Conservation (phyloP, 108 stramenopile species). For the Ochromonas danica region DNA sequence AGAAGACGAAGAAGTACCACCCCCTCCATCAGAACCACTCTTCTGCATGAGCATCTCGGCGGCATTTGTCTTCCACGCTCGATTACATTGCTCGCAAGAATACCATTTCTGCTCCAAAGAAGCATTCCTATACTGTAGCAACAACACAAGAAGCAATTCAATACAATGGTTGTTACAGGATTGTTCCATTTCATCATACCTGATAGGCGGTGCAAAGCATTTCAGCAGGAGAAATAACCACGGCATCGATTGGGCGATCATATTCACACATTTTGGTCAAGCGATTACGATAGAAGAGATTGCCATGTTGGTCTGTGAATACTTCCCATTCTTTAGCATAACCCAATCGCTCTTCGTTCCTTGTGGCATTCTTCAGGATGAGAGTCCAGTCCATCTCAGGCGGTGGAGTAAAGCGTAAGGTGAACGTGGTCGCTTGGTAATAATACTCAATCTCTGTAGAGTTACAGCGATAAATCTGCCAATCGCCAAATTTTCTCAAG, state of each 20-base stretch:
- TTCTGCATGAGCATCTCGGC: conserved; percentile 6
- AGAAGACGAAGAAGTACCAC: neutral
- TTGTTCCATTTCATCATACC: neutral
- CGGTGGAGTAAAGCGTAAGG: neutral
- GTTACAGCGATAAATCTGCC: neutral
- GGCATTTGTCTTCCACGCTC: conserved; percentile 43
- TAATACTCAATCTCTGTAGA: conserved; percentile 6
- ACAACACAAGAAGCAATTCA: too few species aligned
- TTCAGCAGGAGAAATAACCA: neutral
- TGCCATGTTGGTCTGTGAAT: neutral
- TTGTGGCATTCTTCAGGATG: neutral
- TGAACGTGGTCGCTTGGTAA: neutral
- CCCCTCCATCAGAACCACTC: neutral
- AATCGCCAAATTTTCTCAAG: neutral
- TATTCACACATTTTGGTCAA: conserved; percentile 11
- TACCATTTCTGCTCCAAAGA: conserved; percentile 48
- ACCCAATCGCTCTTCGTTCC: neutral
- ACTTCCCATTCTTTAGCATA: conserved; percentile 35
- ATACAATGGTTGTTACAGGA: neutral
- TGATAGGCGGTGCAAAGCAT: conserved; percentile 27
- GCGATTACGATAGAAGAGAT: conserved; percentile 3
- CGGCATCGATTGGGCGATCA: conserved; percentile 17
- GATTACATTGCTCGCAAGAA: conserved; percentile 51
- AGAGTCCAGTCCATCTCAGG: neutral
- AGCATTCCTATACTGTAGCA: too few species aligned